Evolutionary conservation across 2,329 filamentous ascomycete genomes (phyloP).

Genomic region (Botryotinia calthae): DNA sequence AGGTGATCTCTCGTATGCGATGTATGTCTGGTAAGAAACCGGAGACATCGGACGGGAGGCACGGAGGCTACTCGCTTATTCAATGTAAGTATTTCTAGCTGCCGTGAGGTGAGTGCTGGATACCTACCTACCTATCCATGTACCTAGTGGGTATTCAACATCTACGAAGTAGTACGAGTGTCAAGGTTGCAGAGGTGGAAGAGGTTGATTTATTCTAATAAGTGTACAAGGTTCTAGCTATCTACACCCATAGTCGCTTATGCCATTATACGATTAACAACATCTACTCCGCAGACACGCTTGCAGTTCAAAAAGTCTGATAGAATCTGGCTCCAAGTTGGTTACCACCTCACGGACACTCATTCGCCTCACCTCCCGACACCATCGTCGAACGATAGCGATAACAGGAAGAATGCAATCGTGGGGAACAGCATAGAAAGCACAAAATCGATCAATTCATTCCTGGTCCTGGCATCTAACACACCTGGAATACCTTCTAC

Average conservation of each 20-base stretch:
- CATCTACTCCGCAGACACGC: not conserved
- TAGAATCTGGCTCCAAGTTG: not conserved
- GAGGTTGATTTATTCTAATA: not conserved
- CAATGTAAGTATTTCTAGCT: not conserved
- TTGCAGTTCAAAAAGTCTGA: not conserved
- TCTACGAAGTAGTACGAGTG: too few species aligned
- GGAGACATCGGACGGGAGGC: not conserved
- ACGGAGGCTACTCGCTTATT: not conserved
- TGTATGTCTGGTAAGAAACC: not conserved
- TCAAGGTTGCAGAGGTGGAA: not conserved
- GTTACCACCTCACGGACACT: not conserved
- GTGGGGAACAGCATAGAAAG: not conserved
- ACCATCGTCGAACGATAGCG: not conserved
- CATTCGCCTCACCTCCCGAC: not conserved
- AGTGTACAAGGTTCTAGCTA: not conserved
- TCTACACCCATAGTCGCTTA: not conserved
- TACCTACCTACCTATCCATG: not conserved
- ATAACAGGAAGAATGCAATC: not conserved
- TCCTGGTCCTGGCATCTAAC: not conserved
- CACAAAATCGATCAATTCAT: not conserved
- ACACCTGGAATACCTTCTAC: not conserved
- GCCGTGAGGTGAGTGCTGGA: not conserved
- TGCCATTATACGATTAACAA: not conserved
- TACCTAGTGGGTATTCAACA: not conserved
- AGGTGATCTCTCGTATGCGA: not conserved